Evolutionary conservation across 1,139 yeast species (phyloP), one percentile per base, ranked within the genome.

Genomic region (Geotrichum aggregatum): DNA sequence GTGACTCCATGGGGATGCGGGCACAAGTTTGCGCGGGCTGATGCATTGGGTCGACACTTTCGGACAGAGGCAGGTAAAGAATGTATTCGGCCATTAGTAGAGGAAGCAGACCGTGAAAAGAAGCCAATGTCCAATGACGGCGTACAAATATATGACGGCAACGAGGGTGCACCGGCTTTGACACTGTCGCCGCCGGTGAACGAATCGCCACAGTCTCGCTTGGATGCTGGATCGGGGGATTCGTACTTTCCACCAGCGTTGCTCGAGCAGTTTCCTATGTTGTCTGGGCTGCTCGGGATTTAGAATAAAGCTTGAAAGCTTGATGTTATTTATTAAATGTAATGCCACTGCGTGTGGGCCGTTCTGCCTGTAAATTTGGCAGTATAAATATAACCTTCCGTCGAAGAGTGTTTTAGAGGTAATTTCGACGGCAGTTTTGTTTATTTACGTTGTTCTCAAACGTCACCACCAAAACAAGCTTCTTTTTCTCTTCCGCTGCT

Each of bases 31-130:
- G 98, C 98, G 1, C 74, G 98, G 50, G 95, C 98, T 6, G 98
- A 92, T 72, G 98, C 98, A 0, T 71, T 92, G 52, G 83, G 96
- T 22, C 75, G 98, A 59, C 98, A 92, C 71, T 89, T 92, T 70
- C 85, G 91, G 63, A 89, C 98, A 0, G 98, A 89, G 63, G 87
- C 91, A 33, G 98, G 98, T 10, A 80, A 84, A 60, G 82, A 77
- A 57, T 92, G 98, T 74, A 84, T 92, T 14, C 70, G 82, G 52
- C 80, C 87, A 10, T 71, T 87, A 58, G 74, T 83, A 50, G 91
- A 83, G 56, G 96, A 87, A 63, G 91, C 80, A 47, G 76, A 74
- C 51, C 59, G 64, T 7, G 54, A 79, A 30, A 40, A 39, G 24
- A 18, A 22, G n/a, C 7, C 28, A 13, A 38, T 16, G 8, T 13